Conservation (phyloP, 2,329 filamentous ascomycete species). For the Cytospora piceicola region DNA sequence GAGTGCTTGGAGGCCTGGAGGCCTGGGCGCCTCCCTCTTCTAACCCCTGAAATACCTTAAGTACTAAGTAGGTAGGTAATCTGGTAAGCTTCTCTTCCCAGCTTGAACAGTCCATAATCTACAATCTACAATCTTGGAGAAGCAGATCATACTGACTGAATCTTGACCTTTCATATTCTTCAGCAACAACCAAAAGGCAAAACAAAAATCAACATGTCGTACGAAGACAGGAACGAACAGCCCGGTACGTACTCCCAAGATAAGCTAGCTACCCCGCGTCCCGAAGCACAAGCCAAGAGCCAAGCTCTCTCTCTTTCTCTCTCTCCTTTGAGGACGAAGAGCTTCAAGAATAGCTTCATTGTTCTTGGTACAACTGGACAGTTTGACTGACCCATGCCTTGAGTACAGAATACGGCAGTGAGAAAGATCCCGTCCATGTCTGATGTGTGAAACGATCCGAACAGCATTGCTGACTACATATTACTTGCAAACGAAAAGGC, state of each 20-base stretch:
- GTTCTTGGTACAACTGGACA: not conserved
- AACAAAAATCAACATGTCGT: conserved; percentile 19
- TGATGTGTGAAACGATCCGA: not conserved
- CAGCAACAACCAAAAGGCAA: not conserved
- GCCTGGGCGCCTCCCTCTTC: not conserved
- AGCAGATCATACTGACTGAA: too few species aligned
- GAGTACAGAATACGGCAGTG: conserved; percentile 28
- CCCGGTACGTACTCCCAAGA: conserved; percentile 31
- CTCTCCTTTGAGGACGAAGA: not conserved
- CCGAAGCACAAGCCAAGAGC: conserved; percentile 7
- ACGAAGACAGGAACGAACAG: conserved; percentile 20
- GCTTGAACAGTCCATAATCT: not conserved
- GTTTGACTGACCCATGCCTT: not conserved
- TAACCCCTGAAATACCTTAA: not conserved
- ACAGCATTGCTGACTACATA: not conserved
- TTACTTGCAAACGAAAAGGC: conserved; percentile 6
- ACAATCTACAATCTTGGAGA: not conserved
- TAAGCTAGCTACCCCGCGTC: conserved; percentile 28
- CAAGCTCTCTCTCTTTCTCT: not conserved
- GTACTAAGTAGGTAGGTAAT: too few species aligned
- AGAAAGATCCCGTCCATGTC: not conserved
- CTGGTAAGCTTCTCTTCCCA: not conserved
- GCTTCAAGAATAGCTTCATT: conserved; percentile 15
- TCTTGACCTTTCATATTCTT: not conserved
- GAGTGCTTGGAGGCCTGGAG: too few species aligned